A percentile compares a stretch with the other conserved stretches of the same genome.
Conservation (phyloP, 352 stramenopile species). For the Phytophthora capsici region DNA sequence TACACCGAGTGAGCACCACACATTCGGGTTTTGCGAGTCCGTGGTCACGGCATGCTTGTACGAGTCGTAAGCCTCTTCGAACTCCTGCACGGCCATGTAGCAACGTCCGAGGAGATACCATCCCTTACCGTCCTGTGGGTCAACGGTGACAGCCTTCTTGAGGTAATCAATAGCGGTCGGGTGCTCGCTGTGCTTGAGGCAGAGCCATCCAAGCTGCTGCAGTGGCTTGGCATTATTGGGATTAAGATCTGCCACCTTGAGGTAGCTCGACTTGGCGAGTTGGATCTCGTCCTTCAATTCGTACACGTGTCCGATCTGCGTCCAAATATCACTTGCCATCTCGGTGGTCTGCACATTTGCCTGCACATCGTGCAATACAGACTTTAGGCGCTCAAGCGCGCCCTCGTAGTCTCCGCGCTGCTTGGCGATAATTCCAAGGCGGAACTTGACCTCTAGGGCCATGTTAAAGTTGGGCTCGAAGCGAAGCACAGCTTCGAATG, state of each 20-base stretch:
- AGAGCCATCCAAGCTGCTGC: conserved; percentile 87
- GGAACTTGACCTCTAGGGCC: conserved; percentile 88
- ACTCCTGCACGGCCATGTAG: conserved; percentile 93
- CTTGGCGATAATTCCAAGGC: conserved; percentile 87
- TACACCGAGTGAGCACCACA: conserved; percentile 92
- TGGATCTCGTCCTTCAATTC: conserved; percentile 89
- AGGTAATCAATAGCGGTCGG: conserved; percentile 85
- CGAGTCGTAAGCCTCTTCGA: conserved; percentile 90
- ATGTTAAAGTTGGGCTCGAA: conserved; percentile 91
- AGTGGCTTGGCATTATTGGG: conserved; percentile 85
- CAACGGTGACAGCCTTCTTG: conserved; percentile 83
- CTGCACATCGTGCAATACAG: conserved; percentile 81
- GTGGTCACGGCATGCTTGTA: conserved; percentile 91
- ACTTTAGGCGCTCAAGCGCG: conserved; percentile 84
- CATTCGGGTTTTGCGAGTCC: conserved; percentile 91
- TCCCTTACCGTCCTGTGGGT: conserved; percentile 85
- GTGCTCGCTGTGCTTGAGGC: conserved; percentile 86
- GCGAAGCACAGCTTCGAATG: conserved; percentile 83
- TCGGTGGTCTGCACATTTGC: conserved; percentile 83
- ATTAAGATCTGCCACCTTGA: conserved; percentile 86
- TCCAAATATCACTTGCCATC: conserved; percentile 89
- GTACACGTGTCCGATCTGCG: conserved; percentile 88
- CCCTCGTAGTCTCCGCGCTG: conserved; percentile 83
- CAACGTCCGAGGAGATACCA: conserved; percentile 91
- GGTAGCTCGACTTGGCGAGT: conserved; percentile 84